Percentiles rank a stretch among this genome's conserved stretches.
phyloP scores from a whole-genome alignment of 192 early-diverging fungal genomes.

The Gaertneriomyces sp. region DNA sequence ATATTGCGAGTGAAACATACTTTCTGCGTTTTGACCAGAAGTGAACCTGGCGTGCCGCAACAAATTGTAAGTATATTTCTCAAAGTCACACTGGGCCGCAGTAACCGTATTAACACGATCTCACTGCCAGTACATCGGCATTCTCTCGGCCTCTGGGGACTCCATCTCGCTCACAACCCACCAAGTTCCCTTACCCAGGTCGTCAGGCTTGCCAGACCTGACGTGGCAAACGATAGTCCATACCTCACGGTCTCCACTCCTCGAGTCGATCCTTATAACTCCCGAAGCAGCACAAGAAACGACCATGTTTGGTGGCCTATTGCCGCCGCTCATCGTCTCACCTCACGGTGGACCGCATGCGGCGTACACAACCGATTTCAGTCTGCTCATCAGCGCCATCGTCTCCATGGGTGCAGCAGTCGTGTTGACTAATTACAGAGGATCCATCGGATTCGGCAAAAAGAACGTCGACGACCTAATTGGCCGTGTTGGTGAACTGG shows the following conservation, averaged over 20 bases:
- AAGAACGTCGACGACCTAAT: constrained; percentile 58
- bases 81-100: background rate
- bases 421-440: constrained; percentile 71
- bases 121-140: constrained; percentile 13
- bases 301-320: constrained; percentile 3
- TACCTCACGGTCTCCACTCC: constrained; percentile 15
- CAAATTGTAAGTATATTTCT: constrained; percentile 25
- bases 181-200: no score
- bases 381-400: constrained; percentile 41
- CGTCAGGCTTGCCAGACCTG: no score
- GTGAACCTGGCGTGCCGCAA: constrained; percentile 54
- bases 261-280: constrained; percentile 18
- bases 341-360: constrained; percentile 82
- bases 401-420: constrained; percentile 59
- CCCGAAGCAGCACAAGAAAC: constrained; percentile 3
- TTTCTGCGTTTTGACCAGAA: constrained; percentile 44
- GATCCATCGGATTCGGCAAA: constrained; percentile 77
- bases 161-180: no score
- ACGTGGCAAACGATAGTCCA: constrained; percentile 9
- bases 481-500: constrained; percentile 63
- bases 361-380: constrained; percentile 52
- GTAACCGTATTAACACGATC: no score
- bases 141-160: background rate
- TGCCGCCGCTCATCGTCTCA: constrained; percentile 58
- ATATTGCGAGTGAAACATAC: constrained; percentile 44